Evolutionary conservation across 1,139 yeast genomes (phyloP), one percentile per base, ranked within the genome.

Genomic region (Sugiyamaella sp.): DNA sequence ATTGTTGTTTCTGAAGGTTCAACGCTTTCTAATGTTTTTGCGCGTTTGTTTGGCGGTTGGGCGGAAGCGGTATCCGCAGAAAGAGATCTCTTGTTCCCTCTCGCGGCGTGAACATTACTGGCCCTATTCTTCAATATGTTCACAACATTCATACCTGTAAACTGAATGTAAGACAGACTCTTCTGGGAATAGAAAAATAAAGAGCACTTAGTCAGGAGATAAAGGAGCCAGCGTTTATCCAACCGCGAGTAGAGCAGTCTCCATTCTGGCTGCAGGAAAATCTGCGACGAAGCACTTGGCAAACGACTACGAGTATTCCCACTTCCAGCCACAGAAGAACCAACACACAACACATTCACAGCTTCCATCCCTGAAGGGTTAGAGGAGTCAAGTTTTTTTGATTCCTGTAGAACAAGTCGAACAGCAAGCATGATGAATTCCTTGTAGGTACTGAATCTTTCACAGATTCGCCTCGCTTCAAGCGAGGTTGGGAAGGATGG

Each of bases 171-270:
- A 4, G 45, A 41, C 35, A 16, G 35, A 16, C 35, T n/a, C 12
- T 38, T 21, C 20, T 37, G 17, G 5, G 39, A 1, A 39, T 37
- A 46, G 35, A 17, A 25, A 20, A 47, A 41, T 24, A 52, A 22
- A n/a, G 55, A 41, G 25, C 55, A 48, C 22, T 38, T 10, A 29
- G 52, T 43, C 17, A 52, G 10, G 3, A 52, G 39, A 17, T 24
- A 38, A 41, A 27, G 38, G 10, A 45, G 6, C 40, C 45, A 50
- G 16, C 14, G 35, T 3, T 29, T 25, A 20, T 45, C 46, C 9
- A 50, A 21, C 20, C 46, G 42, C 4, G 53, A 50, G 5, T 39
- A 38, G 19, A 50, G 14, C 37, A 50, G 14, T 22, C 33, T 24
- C 46, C 48, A 50, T n/a, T 38, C 45, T 20, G 19, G 27, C 27